These are phyloP conservation scores for Erythrophleum fordii DNA, from an alignment of 306 rosid species.

Conservation along the genomic window DNA sequence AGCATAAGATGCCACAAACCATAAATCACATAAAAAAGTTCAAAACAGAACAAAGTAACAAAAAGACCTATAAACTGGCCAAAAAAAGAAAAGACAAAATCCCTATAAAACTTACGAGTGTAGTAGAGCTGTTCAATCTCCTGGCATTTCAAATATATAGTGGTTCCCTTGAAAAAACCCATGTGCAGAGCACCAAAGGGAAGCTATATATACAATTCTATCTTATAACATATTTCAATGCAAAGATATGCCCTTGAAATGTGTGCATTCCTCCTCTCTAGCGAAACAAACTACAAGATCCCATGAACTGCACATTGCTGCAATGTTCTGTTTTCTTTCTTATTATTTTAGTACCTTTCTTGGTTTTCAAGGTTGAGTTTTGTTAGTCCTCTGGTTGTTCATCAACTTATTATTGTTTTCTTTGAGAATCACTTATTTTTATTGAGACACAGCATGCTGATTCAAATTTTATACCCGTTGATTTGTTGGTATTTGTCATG, in stretches of 20 bases:
- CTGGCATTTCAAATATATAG: background rate
- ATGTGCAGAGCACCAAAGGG: background rate
- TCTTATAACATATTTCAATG: background rate
- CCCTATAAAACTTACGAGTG: background rate
- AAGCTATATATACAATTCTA: background rate
- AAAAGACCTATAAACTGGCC: background rate
- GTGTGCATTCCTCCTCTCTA: background rate
- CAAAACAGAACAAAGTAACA: background rate
- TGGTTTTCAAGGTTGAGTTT: background rate
- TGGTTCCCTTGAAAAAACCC: background rate
- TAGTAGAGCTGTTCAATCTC: background rate
- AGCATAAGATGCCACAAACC: background rate
- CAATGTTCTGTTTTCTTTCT: background rate
- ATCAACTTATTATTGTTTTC: background rate
- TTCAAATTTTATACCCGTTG: conserved; percentile 2
- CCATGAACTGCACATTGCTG: background rate
- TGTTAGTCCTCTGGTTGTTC: background rate
- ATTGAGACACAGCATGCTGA: background rate
- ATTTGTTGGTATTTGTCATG: conserved; percentile 11
- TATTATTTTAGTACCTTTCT: background rate
- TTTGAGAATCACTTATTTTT: background rate
- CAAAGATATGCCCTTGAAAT: conserved; percentile 10
- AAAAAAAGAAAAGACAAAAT: background rate
- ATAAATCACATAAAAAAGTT: background rate
- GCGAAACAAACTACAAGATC: background rate